These are phyloP conservation scores for Herpetomonas samuelpessoai DNA, from an alignment of 208 protist genomes.

Conservation along the genomic window DNA sequence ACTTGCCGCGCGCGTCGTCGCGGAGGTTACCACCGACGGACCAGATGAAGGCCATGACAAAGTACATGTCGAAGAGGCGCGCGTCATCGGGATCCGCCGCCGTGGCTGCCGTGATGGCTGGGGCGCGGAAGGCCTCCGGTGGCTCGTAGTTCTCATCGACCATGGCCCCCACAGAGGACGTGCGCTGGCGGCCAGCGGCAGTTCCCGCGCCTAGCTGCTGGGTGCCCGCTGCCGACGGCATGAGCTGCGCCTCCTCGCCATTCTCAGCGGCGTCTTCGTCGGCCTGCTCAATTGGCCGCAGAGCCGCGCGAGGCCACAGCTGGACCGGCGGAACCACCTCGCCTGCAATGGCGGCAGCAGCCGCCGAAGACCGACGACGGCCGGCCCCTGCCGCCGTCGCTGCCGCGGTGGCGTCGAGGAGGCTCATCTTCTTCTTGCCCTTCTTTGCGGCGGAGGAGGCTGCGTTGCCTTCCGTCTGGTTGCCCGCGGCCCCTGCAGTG, in stretches of 20 bases:
- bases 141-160: slow-evolving; percentile 27
- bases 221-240: no score
- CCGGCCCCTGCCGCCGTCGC: no score
- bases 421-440: slow-evolving; percentile 15
- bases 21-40: slow-evolving; percentile 93
- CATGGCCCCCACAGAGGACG: slow-evolving; percentile 10
- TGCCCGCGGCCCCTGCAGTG: not conserved
- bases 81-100: slow-evolving; percentile 41
- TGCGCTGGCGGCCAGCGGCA: slow-evolving; percentile 11
- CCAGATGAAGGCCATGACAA: slow-evolving; percentile 97
- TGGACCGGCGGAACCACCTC: not conserved
- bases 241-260: slow-evolving; percentile 21
- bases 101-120: slow-evolving; percentile 47
- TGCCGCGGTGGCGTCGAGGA: not conserved
- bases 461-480: not conserved
- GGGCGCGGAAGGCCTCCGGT: slow-evolving; percentile 72
- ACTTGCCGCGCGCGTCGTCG: slow-evolving; percentile 80
- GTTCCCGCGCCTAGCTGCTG: no score
- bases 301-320: slow-evolving; percentile 49
- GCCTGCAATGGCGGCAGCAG: not conserved
- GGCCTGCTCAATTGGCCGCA: slow-evolving; percentile 29
- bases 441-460: not conserved
- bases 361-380: not conserved
- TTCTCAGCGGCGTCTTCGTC: slow-evolving; percentile 18
- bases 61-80: slow-evolving; percentile 91